These are phyloP conservation scores for Hypericum perforatum DNA, from an alignment of 345 rosid genomes.

Conservation along the genomic window DNA sequence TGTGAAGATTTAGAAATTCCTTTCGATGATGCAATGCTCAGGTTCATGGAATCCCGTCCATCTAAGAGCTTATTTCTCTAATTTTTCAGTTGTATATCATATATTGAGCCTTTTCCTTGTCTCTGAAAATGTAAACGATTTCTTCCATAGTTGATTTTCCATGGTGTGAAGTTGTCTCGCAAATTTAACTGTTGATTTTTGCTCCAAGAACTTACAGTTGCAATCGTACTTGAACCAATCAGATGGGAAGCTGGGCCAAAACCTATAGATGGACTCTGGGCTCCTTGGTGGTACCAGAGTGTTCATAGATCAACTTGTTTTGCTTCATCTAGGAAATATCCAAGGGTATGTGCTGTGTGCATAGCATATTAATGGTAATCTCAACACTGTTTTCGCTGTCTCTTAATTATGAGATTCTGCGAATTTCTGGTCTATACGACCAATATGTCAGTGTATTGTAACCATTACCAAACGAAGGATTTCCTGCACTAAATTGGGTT, in stretches of 20 bases:
- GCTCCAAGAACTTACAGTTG: not conserved
- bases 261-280: slow-evolving; percentile 75
- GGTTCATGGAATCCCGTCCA: slow-evolving; percentile 24
- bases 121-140: too few species aligned
- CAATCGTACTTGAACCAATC: slow-evolving; percentile 11
- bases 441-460: too few species aligned
- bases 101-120: not conserved
- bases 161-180: too few species aligned
- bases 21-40: slow-evolving; percentile 65
- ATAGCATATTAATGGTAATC: not conserved
- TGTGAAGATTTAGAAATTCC: slow-evolving; percentile 72
- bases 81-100: too few species aligned
- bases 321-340: slow-evolving; percentile 37
- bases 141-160: too few species aligned
- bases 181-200: not conserved
- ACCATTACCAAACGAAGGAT: too few species aligned
- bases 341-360: slow-evolving; percentile 34
- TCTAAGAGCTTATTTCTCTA: not conserved
- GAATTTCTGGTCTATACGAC: too few species aligned
- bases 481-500: too few species aligned
- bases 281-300: slow-evolving; percentile 74
- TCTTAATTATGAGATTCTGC: too few species aligned
- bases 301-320: slow-evolving; percentile 59
- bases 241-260: slow-evolving; percentile 97
- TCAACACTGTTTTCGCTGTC: not conserved